Base-by-base conservation (phyloP, 2,329 filamentous ascomycete genomes). In the Sporothrix brunneoviolacea region DNA sequence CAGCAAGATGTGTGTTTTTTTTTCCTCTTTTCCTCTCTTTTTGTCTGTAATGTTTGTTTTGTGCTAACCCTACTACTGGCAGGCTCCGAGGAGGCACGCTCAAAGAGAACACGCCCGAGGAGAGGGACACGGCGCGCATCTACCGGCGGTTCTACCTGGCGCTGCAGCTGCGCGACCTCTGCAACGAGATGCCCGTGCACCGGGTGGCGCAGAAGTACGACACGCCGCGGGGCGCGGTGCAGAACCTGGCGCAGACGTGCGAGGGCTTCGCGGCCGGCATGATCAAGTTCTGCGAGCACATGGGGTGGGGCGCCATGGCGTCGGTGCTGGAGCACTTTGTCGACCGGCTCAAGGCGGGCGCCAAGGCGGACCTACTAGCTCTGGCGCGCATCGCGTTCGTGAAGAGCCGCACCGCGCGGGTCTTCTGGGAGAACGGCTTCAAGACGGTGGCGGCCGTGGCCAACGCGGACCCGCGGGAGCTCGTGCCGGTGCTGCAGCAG, bases 251-350 rank as follows among this genome's bases (percentile, higher is more conserved):
- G 3, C 84, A 88, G 59, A 85, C 82, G 1, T 89, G 86, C 57
- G 82, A 88, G 56, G 86, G 86, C 0, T 91, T 90, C 60, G 86
- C 85, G 4, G 83, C 84, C 2, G 85, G 85, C 4, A 88, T 89
- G 73, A 80, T 90, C 53, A 88, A 86, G 57, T 90, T 90, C 60
- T 90, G 86, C 61, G 76, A 88, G 57, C 75, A 80, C 16, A 88
- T 91, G 86, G 80, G 76, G 2, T 89, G 85, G 84, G 79, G 77
- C 1, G 80, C 85, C 59, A 77, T 90, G 62, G 80, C 81, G 7
- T 83, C 82, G 4, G 82, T 84, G 7, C 70, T 90, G 28, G 84
- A 89, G 57, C 86, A 90, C 61, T 89, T 87, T 68, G 81, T 82
- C 1, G 85, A 89, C 64, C 74, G 86, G 19, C 70, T 91, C 7